Evolutionary conservation across 441 rosid species (phyloP), one percentile per base, ranked within the genome.

Genomic region (Bruguiera hainesii): DNA sequence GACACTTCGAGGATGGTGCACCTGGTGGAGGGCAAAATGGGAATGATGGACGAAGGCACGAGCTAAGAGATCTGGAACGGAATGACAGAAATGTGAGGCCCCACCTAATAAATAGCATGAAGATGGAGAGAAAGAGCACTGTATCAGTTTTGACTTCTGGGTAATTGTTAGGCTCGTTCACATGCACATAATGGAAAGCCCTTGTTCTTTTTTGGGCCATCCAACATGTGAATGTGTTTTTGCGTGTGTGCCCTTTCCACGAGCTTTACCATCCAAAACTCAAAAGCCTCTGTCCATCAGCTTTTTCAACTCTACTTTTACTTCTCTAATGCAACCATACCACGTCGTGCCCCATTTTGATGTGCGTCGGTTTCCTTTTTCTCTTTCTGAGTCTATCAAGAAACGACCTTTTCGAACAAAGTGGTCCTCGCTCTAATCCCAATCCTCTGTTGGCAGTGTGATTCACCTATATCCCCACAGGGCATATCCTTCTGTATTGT

Each of bases 101-200:
- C 13, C 46, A 2, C 18, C 48, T 3, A 35, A 35, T 37, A 10
- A 13, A 42, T 42, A 42, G 1, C 48, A 11, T 11, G 18, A 11
- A 3, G 48, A 11, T 42, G 46, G 13, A 37, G 3, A 1, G 46
- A 37, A 11, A 37, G 46, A 37, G 46, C 46, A 37, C 3, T 33
- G 37, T 2, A 10, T 13, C 50, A 7, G 16, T 21, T 16, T 77
- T 69, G 71, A 73, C 66, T 68, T 75, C 13, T 16, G 69, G 37
- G 57, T 2, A 64, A 49, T 21, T 5, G 78, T 59, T 74, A 68
- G 82, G 82, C 74, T 29, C 58, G 71, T 52, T 83, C 86, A 86
- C 90, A 86, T 83, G 88, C 74, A 68, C 42, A 52, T 20, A 37
- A 15, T 7, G 58, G 42, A 23, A 35, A 61, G 39, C 37, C 9